Conservation (phyloP, 768 basidiomycete species). For the Hericium rajendrae region DNA sequence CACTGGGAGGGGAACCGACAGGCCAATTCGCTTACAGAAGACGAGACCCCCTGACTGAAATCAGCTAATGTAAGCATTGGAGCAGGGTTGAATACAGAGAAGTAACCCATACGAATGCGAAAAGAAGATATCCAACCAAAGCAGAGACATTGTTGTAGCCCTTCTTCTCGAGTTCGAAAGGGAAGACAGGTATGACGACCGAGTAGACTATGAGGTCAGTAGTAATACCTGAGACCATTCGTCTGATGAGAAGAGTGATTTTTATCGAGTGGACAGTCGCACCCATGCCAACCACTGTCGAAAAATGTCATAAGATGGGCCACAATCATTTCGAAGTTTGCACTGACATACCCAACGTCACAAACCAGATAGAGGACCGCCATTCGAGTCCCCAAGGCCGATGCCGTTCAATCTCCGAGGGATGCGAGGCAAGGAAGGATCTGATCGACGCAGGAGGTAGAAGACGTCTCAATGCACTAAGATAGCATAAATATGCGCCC, state of each 20-base stretch:
- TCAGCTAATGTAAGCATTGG: not conserved
- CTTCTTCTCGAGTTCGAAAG: slow-evolving; percentile 26
- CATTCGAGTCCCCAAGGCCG: not conserved
- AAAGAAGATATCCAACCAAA: slow-evolving; percentile 30
- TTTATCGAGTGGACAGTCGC: not conserved
- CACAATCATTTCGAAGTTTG: too few relatives aligned
- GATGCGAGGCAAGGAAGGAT: not conserved
- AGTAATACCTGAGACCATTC: slow-evolving; percentile 19
- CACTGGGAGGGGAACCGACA: not conserved
- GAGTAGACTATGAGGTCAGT: slow-evolving; percentile 29
- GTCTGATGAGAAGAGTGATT: not conserved
- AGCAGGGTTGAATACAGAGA: not conserved
- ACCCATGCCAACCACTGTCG: not conserved
- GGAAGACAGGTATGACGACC: slow-evolving; percentile 30
- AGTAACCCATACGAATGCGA: slow-evolving; percentile 25
- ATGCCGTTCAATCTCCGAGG: not conserved
- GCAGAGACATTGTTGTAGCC: slow-evolving; percentile 26
- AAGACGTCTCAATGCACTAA: not conserved
- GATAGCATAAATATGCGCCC: too few relatives aligned
- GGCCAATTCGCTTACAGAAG: slow-evolving; percentile 15
- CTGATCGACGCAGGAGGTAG: not conserved
- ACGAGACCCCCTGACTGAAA: slow-evolving; percentile 24
- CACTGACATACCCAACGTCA: not conserved
- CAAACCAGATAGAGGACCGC: not conserved
- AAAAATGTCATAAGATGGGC: not conserved